Percentiles rank a stretch among this genome's conserved stretches.
These are phyloP conservation scores for Teratosphaeriaceae sp. DNA, from an alignment of 2,329 filamentous ascomycete species.

Conservation along the genomic window DNA sequence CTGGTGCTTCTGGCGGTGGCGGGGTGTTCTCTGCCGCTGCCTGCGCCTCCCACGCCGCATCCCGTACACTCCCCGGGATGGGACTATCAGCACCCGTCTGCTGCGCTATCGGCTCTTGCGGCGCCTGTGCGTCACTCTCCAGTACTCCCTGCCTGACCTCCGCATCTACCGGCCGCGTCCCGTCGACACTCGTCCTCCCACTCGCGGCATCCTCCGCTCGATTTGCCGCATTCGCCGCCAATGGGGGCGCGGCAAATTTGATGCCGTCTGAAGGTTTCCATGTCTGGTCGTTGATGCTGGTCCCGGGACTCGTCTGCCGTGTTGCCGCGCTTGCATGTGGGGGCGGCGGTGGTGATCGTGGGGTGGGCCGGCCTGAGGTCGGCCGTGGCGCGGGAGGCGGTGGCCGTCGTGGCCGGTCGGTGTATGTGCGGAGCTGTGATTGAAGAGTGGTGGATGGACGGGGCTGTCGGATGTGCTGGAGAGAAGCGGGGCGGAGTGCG, in stretches of 20 bases:
- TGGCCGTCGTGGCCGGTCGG: conserved; percentile 10
- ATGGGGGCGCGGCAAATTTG: conserved; percentile 26
- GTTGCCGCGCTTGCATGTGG: conserved; percentile 12
- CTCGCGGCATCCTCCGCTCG: conserved; percentile 6
- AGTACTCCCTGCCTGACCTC: conserved; percentile 18
- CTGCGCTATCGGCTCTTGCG: conserved; percentile 26
- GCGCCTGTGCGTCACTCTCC: conserved; percentile 6
- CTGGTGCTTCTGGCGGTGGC: conserved; percentile 12
- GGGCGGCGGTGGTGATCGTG: conserved; percentile 15
- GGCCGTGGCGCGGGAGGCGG: conserved; percentile 14
- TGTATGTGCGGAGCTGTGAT: conserved; percentile 21
- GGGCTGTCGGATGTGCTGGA: conserved; percentile 13
- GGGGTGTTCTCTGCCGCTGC: conserved; percentile 22
- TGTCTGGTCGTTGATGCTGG: conserved; percentile 30
- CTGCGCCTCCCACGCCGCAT: conserved; percentile 21
- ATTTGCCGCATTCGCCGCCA: conserved; percentile 9
- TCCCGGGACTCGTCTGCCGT: conserved; percentile 29
- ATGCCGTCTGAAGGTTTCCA: conserved; percentile 36
- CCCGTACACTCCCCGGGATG: conserved; percentile 18
- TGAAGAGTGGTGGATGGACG: conserved; percentile 13
- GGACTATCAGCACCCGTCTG: conserved; percentile 23
- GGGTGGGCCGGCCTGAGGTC: conserved; percentile 11
- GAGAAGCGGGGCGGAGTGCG: conserved; percentile 16
- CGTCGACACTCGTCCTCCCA: conserved; percentile 20
- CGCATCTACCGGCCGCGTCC: conserved; percentile 31